phyloP scores from a whole-genome alignment of 257 asterid genomes.

The Ballota nigra region DNA sequence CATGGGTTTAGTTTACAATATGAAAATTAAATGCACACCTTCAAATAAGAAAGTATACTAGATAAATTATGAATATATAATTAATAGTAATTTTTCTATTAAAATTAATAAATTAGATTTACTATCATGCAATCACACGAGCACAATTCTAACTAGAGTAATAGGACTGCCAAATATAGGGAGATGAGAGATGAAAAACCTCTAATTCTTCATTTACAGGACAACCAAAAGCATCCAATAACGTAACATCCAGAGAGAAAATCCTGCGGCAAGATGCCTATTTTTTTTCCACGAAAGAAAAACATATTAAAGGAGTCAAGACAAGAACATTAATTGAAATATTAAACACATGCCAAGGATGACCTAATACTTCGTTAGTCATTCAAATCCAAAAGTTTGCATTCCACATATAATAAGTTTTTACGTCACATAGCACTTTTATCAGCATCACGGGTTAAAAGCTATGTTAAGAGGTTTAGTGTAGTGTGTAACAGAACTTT shows the following conservation, averaged over 20 bases:
- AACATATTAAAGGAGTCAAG: constrained; percentile 9
- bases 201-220: constrained; percentile 62
- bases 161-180: not conserved
- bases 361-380: not conserved
- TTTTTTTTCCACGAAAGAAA: not conserved
- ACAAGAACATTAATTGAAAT: constrained; percentile 6
- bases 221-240: constrained; percentile 55
- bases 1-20: not conserved
- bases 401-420: not conserved
- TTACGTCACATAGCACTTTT: not conserved
- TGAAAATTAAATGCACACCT: not conserved
- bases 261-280: constrained; percentile 93
- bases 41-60: not conserved
- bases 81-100: not conserved
- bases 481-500: not conserved
- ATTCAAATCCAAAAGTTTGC: constrained; percentile 16
- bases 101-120: not conserved
- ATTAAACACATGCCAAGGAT: not conserved
- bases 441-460: not conserved
- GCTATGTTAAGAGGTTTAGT: not conserved
- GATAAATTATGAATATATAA: not conserved
- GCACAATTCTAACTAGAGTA: not conserved
- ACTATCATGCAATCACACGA: not conserved
- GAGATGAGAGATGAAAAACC: constrained; percentile 42
- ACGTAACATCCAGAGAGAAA: constrained; percentile 68